Percentiles rank a stretch among this genome's conserved stretches.
These are phyloP conservation scores for Dissophora ornata DNA, from an alignment of 192 early-diverging fungal species.

Conservation along the genomic window DNA sequence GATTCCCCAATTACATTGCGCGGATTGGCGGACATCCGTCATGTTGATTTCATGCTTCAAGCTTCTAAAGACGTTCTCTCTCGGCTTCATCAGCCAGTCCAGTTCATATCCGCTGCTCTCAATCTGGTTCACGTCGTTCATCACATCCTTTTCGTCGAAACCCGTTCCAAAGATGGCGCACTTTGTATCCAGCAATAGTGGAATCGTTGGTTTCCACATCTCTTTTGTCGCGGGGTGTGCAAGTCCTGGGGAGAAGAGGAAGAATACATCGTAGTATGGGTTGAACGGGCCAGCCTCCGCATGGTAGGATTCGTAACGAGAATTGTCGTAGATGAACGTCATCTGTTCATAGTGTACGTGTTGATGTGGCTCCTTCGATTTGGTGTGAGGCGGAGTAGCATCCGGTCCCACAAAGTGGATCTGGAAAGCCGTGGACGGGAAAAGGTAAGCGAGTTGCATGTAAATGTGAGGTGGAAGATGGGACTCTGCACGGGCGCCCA, in stretches of 20 bases:
- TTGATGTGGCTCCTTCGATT: slow-evolving; percentile 40
- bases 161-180: slow-evolving; percentile 84
- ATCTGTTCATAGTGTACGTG: slow-evolving; percentile 66
- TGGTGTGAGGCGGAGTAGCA: slow-evolving; percentile 62
- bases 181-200: slow-evolving; percentile 77
- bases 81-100: slow-evolving; percentile 80
- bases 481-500: slow-evolving; percentile 80
- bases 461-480: slow-evolving; percentile 81
- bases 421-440: slow-evolving; percentile 78
- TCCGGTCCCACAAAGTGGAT: slow-evolving; percentile 87
- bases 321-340: slow-evolving; percentile 75
- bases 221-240: slow-evolving; percentile 69
- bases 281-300: slow-evolving; percentile 72
- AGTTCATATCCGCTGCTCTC: slow-evolving; percentile 58
- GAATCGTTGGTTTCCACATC: slow-evolving; percentile 74
- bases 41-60: slow-evolving; percentile 80
- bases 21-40: slow-evolving; percentile 75
- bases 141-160: slow-evolving; percentile 77
- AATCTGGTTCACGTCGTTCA: slow-evolving; percentile 63
- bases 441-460: slow-evolving; percentile 76
- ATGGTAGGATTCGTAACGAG: slow-evolving; percentile 73
- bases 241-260: slow-evolving; percentile 82
- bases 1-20: slow-evolving; percentile 83
- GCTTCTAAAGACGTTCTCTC: slow-evolving; percentile 73
- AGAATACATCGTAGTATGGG: slow-evolving; percentile 82